Evolutionary conservation across 139 green algal genomes (phyloP).

Genomic region (Chlorella sp.): DNA sequence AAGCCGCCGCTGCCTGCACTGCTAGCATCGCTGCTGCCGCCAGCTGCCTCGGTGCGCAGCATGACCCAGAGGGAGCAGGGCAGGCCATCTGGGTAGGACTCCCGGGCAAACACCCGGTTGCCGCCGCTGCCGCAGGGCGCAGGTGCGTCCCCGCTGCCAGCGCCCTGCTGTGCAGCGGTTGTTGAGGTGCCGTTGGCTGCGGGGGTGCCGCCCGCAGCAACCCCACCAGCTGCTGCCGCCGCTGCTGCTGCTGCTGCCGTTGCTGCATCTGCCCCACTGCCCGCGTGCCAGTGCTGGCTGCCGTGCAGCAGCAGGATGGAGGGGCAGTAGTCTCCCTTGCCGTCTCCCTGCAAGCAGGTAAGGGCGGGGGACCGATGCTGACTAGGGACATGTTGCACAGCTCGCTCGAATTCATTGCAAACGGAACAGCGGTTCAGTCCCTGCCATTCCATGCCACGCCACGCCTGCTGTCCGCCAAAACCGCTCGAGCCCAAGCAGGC

Average conservation of each 20-base stretch:
- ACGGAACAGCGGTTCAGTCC: too few relatives aligned
- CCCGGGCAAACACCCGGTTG: slow-evolving; percentile 35
- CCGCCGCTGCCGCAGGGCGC: background rate
- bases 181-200: background rate
- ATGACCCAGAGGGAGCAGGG: slow-evolving; percentile 35
- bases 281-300: background rate
- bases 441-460: too few relatives aligned
- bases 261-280: background rate
- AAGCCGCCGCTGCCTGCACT: background rate
- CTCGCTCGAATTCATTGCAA: too few relatives aligned
- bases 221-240: background rate
- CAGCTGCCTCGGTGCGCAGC: background rate
- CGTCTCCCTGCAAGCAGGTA: slow-evolving; percentile 27
- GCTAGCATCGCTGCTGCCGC: background rate
- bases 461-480: too few relatives aligned
- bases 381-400: too few relatives aligned
- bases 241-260: background rate
- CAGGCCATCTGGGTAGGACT: slow-evolving; percentile 43
- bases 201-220: background rate
- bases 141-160: background rate
- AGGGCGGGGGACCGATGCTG: too few relatives aligned
- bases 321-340: slow-evolving; percentile 44
- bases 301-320: slow-evolving; percentile 27
- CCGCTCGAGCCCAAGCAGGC: too few relatives aligned
- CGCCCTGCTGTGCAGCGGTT: background rate